phyloP scores from a whole-genome alignment of 306 rosid genomes.

The Pyrus betulifolia region DNA sequence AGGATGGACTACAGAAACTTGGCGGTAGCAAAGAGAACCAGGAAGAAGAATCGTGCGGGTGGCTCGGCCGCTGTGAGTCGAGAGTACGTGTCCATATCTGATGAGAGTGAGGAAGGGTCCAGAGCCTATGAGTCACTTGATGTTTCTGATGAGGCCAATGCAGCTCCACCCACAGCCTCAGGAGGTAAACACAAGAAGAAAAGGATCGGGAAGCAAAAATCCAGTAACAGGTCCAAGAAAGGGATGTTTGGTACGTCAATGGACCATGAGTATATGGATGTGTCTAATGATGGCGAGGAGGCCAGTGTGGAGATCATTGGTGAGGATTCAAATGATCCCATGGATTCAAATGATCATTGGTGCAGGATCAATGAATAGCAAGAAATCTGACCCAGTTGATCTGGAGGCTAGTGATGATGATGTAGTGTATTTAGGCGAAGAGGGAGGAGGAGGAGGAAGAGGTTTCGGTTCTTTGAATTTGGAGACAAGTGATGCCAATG shows the following conservation, averaged over 20 bases:
- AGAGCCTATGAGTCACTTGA: too few species aligned
- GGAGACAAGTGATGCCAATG: too few species aligned
- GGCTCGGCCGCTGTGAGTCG: too few species aligned
- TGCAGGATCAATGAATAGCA: not conserved
- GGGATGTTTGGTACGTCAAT: too few species aligned
- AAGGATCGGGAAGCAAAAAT: not conserved
- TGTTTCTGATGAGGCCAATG: too few species aligned
- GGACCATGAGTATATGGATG: not conserved
- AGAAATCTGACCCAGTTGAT: not conserved
- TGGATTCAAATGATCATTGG: not conserved
- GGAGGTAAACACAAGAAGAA: too few species aligned
- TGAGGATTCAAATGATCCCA: not conserved
- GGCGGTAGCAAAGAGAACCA: not conserved
- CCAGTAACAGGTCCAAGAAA: too few species aligned
- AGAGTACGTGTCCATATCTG: too few species aligned
- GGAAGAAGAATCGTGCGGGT: not conserved
- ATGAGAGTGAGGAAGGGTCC: too few species aligned
- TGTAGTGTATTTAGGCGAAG: not conserved
- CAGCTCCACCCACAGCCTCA: too few species aligned
- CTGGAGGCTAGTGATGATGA: constrained; percentile 6
- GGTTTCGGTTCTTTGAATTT: too few species aligned
- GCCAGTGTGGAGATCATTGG: not conserved
- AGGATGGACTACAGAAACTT: not conserved
- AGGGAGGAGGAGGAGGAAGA: not conserved
- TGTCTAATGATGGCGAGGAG: not conserved